Base-by-base conservation (phyloP, 306 rosid genomes). In the Fragaria ananassa region DNA sequence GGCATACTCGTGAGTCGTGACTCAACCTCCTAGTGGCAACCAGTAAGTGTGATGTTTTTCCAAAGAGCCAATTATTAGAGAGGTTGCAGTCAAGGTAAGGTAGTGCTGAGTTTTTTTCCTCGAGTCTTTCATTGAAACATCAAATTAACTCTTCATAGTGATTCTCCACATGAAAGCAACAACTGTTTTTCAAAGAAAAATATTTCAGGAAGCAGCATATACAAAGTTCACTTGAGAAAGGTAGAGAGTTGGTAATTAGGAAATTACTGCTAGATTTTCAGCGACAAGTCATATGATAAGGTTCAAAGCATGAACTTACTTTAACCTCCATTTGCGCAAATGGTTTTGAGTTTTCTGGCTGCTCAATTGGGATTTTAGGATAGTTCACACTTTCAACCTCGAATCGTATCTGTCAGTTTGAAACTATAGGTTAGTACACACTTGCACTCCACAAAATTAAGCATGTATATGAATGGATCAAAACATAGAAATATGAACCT, bases 321-420 rank as follows among this genome's bases (percentile, higher is more conserved):
- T 81, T 89, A 45, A 93, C 60, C 81, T 85, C 49, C 94, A 90
- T 90, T 25, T 93, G 94, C 23, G 98, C 89, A 85, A 90, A 93
- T 49, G 97, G 88, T 81, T 88, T 89, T 64, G 87, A 82, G 10
- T 91, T 91, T 78, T 86, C 70, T 63, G 90, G 91, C 76, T 84
- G 93, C 76, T 88, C 93, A 67, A 85, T 75, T 56, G 93, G 97
- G 76, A 88, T 80, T 27, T 90, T 81, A 19, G 96, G 98, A 77
- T 88, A 91, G 75, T 71, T 85, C 78, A 91, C 80, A 75, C 78
- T 88, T 56, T 73, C 84, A 78, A 91, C 89, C 81, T 65, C 88
- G 60, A 88, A 89, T 69, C 79, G 87, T 78, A 89, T 79, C 96
- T 85, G 89, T 80, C 72, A 82, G 44, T 44, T 74, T 74, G 25